A percentile compares a stretch with the other conserved stretches of the same genome.
Evolutionary conservation across 2,329 filamentous ascomycete genomes (phyloP).

Genomic region (Neonectria punicea): DNA sequence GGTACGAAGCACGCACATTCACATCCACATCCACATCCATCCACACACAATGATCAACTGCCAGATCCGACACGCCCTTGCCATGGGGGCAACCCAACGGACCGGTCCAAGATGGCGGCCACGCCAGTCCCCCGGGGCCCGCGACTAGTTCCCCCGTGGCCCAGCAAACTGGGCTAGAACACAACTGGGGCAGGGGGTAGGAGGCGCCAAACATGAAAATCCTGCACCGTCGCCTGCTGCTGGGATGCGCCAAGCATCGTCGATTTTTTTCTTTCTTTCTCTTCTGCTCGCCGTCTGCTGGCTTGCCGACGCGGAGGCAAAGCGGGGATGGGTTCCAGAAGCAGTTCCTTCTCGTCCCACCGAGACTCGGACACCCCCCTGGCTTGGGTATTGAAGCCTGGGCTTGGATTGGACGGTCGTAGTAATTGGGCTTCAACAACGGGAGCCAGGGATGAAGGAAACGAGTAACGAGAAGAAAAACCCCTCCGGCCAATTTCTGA

Average conservation of each 20-base stretch:
- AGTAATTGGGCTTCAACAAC: conserved; percentile 9
- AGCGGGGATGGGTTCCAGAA: conserved; percentile 40
- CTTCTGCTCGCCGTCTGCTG: conserved; percentile 3
- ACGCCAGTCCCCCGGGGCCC: conserved; percentile 31
- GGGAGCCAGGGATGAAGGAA: not conserved
- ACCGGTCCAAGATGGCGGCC: conserved; percentile 42
- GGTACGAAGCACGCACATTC: not conserved
- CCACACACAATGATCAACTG: not conserved
- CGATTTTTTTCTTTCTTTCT: conserved; percentile 21
- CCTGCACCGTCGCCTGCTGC: conserved; percentile 15
- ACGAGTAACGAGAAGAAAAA: not conserved
- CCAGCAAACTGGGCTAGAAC: conserved; percentile 36
- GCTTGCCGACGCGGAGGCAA: conserved; percentile 21
- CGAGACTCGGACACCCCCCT: conserved; percentile 20
- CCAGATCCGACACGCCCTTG: conserved; percentile 13
- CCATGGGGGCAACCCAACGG: conserved; percentile 35
- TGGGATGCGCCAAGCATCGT: conserved; percentile 28
- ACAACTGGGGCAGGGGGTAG: conserved; percentile 27
- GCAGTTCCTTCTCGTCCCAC: conserved; percentile 19
- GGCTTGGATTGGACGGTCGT: conserved; percentile 1
- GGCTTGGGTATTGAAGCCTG: conserved; percentile 7
- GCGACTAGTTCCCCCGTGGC: conserved; percentile 37
- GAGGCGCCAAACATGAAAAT: conserved; percentile 18
- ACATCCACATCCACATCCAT: not conserved
- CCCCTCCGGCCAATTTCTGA: not conserved